Evolutionary conservation across 495 filamentous ascomycete species (phyloP).

Genomic region (Evansstolkia leycettana): DNA sequence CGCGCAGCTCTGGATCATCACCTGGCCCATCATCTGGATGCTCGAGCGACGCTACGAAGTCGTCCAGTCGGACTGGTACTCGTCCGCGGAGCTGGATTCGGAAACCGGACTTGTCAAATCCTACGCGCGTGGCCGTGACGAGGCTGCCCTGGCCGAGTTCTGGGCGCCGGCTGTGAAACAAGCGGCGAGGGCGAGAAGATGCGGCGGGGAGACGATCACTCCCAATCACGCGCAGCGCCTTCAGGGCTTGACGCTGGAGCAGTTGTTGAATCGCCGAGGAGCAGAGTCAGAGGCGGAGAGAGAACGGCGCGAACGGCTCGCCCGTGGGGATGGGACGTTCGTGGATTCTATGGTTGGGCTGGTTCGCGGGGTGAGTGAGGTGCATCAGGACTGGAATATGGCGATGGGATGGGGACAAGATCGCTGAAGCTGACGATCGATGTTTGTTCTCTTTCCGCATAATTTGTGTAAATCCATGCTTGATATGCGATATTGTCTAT

Average conservation of each 20-base stretch:
- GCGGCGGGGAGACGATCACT: slow-evolving; percentile 4
- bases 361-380: slow-evolving; percentile 17
- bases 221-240: slow-evolving; percentile 6
- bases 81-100: slow-evolving; percentile 8
- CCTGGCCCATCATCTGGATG: slow-evolving; percentile 31
- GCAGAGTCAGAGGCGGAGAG: slow-evolving; percentile 11
- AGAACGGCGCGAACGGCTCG: slow-evolving; percentile 14
- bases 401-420: slow-evolving; percentile 19
- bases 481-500: no score
- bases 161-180: slow-evolving; percentile 29
- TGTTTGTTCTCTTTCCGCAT: slow-evolving; percentile 1
- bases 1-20: slow-evolving; percentile 33
- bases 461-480: no score
- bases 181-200: slow-evolving; percentile 16
- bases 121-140: slow-evolving; percentile 19
- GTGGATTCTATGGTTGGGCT: slow-evolving; percentile 17
- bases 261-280: slow-evolving; percentile 6
- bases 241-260: slow-evolving; percentile 6
- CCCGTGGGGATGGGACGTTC: slow-evolving; percentile 17
- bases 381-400: slow-evolving; percentile 14
- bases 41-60: slow-evolving; percentile 30
- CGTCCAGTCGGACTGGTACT: slow-evolving; percentile 19
- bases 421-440: slow-evolving; percentile 6
- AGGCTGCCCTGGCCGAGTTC: slow-evolving; percentile 17
- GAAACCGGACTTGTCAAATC: slow-evolving; percentile 5